Conservation (phyloP, 257 asterid species). For the Nicotiana tomentosiformis region DNA sequence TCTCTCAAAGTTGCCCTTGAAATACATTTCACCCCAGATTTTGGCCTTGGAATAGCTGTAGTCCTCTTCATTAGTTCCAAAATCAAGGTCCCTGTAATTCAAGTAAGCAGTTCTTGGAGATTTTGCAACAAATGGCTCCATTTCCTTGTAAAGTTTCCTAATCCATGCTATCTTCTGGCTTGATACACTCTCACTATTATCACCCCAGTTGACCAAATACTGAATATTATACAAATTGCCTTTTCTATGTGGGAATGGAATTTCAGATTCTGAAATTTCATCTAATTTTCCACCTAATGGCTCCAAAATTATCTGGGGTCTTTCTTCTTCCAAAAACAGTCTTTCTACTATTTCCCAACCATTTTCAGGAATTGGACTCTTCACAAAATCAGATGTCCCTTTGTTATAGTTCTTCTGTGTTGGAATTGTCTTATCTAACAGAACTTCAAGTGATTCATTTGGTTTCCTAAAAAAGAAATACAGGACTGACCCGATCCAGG, state of each 20-base stretch:
- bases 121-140: conserved; percentile 6
- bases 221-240: not conserved
- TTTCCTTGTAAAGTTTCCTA: not conserved
- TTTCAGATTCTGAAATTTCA: not conserved
- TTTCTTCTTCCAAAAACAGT: not conserved
- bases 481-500: not conserved
- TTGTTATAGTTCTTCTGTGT: not conserved
- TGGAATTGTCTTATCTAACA: not conserved
- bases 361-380: not conserved
- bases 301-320: not conserved
- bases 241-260: not conserved
- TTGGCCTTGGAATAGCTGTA: not conserved
- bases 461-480: not conserved
- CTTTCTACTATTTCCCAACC: not conserved
- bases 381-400: conserved; percentile 10
- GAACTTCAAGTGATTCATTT: not conserved
- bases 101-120: not conserved
- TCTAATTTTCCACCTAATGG: not conserved
- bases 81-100: not conserved
- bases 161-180: not conserved
- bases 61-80: not conserved
- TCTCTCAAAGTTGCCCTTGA: not conserved
- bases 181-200: not conserved
- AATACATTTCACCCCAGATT: conserved; percentile 10
- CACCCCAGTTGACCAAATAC: not conserved